Conservation (phyloP, 352 stramenopile species). For the Phytophthora fragariae region DNA sequence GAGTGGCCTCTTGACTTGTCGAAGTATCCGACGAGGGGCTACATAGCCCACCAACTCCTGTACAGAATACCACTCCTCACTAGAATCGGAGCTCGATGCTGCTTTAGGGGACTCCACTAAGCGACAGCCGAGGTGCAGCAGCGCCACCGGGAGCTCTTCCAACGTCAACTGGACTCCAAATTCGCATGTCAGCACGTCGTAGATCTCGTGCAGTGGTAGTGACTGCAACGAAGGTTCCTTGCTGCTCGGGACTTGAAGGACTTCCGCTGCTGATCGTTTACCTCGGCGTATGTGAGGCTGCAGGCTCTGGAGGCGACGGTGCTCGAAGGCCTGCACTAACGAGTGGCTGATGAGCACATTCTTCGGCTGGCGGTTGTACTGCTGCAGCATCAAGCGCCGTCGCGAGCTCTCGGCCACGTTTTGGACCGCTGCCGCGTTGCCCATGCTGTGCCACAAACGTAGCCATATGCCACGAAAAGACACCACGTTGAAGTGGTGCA, state of each 20-base stretch:
- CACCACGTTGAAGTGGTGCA: slow-evolving; percentile 24
- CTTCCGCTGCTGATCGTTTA: neutral
- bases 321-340: slow-evolving; percentile 38
- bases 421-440: slow-evolving; percentile 46
- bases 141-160: slow-evolving; percentile 37
- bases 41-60: slow-evolving; percentile 36
- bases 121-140: slow-evolving; percentile 41
- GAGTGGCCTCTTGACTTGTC: slow-evolving; percentile 31
- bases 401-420: slow-evolving; percentile 43
- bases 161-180: slow-evolving; percentile 42
- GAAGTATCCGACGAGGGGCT: slow-evolving; percentile 32
- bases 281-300: slow-evolving; percentile 14
- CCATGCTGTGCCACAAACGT: slow-evolving; percentile 36
- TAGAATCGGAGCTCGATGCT: neutral
- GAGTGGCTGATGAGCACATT: slow-evolving; percentile 37
- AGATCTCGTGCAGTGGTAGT: slow-evolving; percentile 38
- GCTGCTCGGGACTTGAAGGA: neutral
- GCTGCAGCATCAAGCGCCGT: slow-evolving; percentile 43
- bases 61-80: slow-evolving; percentile 36
- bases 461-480: slow-evolving; percentile 11
- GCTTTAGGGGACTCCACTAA: slow-evolving; percentile 18
- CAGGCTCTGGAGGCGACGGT: slow-evolving; percentile 24
- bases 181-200: slow-evolving; percentile 38
- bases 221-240: slow-evolving; percentile 10
- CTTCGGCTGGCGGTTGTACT: slow-evolving; percentile 40